phyloP scores from a whole-genome alignment of 768 basidiomycete genomes.

The Rhodotorula diobovata region DNA sequence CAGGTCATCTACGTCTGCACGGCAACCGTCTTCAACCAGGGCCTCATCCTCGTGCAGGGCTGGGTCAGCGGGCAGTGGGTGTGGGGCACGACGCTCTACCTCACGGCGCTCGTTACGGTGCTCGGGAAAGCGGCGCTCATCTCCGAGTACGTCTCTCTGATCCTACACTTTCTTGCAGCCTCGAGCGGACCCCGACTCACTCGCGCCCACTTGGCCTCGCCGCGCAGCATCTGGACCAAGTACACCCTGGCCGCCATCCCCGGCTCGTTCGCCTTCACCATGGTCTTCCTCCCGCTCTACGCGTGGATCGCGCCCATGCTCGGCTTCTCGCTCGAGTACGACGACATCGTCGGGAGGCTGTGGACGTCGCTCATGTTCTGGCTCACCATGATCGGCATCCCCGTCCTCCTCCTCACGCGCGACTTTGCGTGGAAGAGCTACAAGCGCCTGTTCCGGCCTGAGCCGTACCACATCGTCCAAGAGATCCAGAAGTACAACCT shows the following conservation, averaged over 20 bases:
- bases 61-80: conserved; percentile 93
- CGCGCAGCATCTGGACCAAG: conserved; percentile 89
- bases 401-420: conserved; percentile 73
- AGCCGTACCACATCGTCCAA: conserved; percentile 96
- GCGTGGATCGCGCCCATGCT: conserved; percentile 77
- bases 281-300: conserved; percentile 88
- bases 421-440: conserved; percentile 99
- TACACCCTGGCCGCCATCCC: conserved; percentile 95
- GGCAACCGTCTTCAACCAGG: conserved; percentile 85
- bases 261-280: conserved; percentile 94
- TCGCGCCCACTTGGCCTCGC: too few species aligned
- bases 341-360: conserved; percentile 79
- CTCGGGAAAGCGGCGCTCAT: conserved; percentile 95
- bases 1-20: conserved; percentile 86
- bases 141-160: conserved; percentile 70
- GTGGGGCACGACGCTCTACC: conserved; percentile 95
- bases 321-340: conserved; percentile 84
- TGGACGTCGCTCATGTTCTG: conserved; percentile 89
- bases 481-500: conserved; percentile 99
- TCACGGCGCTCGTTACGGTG: conserved; percentile 86
- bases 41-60: conserved; percentile 73
- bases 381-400: conserved; percentile 76
- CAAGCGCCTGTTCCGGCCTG: conserved; percentile 78
- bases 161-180: not conserved
- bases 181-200: not conserved